Base-by-base conservation (phyloP, 192 early-diverging fungal species). In the Dissophora ornata region DNA sequence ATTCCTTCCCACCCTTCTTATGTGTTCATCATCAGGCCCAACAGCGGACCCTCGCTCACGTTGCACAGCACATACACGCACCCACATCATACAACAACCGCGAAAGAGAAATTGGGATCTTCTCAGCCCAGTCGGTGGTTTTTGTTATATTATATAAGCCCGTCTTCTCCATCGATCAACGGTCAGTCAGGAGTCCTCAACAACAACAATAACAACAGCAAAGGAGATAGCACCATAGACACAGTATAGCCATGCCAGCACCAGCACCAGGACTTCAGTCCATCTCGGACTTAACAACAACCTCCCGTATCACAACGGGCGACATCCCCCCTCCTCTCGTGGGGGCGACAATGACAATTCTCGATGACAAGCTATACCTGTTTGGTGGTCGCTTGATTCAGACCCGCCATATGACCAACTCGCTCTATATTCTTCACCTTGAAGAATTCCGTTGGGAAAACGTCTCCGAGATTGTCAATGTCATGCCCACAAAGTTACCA, bases 261-360 rank as follows among this genome's bases (percentile, higher is more conserved):
- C 71, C 71, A 42, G 57, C 71, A 26, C 61, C 79, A 47, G 82
- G 81, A 53, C 69, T 82, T 26, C 81, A 82, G 68, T 79, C 74
- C 65, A 82, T 82, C 38, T 71, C 81, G 59, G 81, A 82, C 71
- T 57, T 82, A 21, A 82, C 81, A 9, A 78, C 81, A 22, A 73
- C 81, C 8, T 79, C 81, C 18, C 63, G 75, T 21, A 71, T 82
- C 65, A 82, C 81, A 33, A 82, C 75, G 9, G 92, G 91, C 45
- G 90, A 93, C 46, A 85, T 89, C 52, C 92, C 92, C 16, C 90
- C 92, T 19, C 90, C 92, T 6, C 80, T 93, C 47, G 90, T 93
- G 3, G 92, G 92, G 30, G 85, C 89, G 49, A 90, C 92, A 0
- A 84, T 86, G 46, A 89, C 90, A 22, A 88, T 90, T 16, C 80